A percentile compares a stretch with the other conserved stretches of the same genome.
These are phyloP conservation scores for Chlamydomonas sp. DNA, from an alignment of 139 green algal species.

Conservation along the genomic window DNA sequence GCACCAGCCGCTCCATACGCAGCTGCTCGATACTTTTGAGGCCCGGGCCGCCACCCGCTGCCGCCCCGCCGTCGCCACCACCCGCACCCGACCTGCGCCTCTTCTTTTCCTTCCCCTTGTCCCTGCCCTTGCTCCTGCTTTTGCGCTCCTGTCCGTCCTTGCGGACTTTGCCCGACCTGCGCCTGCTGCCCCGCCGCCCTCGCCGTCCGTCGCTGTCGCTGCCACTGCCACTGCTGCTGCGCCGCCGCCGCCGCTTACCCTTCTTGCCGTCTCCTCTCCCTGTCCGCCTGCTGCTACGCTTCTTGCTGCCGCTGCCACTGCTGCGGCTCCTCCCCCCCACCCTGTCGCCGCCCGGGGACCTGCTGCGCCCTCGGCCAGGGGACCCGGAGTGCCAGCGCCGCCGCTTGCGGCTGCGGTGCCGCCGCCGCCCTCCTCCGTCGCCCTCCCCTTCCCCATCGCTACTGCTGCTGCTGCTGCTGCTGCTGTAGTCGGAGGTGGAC, in stretches of 20 bases:
- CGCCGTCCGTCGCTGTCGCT: not conserved
- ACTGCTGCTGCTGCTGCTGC: conserved; percentile 28
- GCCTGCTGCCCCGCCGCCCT: not conserved
- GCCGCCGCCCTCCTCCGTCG: conserved; percentile 2
- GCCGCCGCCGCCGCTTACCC: not conserved
- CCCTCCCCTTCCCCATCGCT: not conserved
- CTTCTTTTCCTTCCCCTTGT: not conserved
- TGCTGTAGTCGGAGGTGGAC: not conserved
- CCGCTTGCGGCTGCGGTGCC: not conserved
- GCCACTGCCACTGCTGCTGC: not conserved
- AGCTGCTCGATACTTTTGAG: conserved; percentile 52
- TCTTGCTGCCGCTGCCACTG: not conserved
- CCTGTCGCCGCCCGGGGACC: not conserved
- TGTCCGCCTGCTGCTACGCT: not conserved
- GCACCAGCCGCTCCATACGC: conserved; percentile 62
- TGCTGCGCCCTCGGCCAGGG: too few species aligned
- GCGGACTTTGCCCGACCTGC: not conserved
- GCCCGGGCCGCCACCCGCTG: not conserved
- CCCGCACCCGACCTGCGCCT: not conserved
- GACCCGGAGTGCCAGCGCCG: not conserved
- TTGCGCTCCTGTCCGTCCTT: not conserved
- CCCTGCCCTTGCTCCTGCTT: not conserved
- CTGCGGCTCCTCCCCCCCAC: not conserved
- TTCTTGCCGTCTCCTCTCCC: not conserved
- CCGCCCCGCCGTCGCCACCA: not conserved